A percentile compares a stretch with the other conserved stretches of the same genome.
phyloP scores from a whole-genome alignment of 805 yeast species.

The Starmerella asiatica region DNA sequence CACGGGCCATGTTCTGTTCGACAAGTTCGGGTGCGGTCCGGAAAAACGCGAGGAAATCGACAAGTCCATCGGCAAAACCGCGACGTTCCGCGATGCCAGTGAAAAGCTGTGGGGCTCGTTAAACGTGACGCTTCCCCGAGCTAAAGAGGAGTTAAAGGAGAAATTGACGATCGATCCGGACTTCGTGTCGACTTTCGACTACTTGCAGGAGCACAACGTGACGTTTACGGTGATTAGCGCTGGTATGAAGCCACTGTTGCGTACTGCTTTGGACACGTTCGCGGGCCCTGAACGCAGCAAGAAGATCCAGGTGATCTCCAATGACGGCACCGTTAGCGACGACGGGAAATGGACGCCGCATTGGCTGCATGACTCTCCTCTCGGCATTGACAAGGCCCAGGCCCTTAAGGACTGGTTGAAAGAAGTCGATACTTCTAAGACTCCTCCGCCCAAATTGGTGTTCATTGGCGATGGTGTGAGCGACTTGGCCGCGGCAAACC shows the following conservation, averaged over 20 bases:
- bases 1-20: slow-evolving; percentile 35
- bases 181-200: slow-evolving; percentile 30
- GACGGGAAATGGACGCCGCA: slow-evolving; percentile 32
- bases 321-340: slow-evolving; percentile 29
- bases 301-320: slow-evolving; percentile 31
- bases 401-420: slow-evolving; percentile 30
- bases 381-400: slow-evolving; percentile 35
- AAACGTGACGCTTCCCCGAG: slow-evolving; percentile 29
- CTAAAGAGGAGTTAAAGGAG: slow-evolving; percentile 27
- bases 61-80: slow-evolving; percentile 28
- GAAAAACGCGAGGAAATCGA: slow-evolving; percentile 29
- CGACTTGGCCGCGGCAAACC: slow-evolving; percentile 34
- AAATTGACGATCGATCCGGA: slow-evolving; percentile 31
- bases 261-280: slow-evolving; percentile 31
- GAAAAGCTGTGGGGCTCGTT: slow-evolving; percentile 35
- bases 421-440: slow-evolving; percentile 11
- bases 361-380: slow-evolving; percentile 33
- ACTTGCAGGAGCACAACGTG: slow-evolving; percentile 28
- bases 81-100: slow-evolving; percentile 31
- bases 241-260: slow-evolving; percentile 32
- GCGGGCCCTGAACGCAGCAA: slow-evolving; percentile 29
- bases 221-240: slow-evolving; percentile 34
- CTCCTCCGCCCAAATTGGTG: slow-evolving; percentile 34
- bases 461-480: slow-evolving; percentile 48
- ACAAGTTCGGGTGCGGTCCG: slow-evolving; percentile 32